Conservation (phyloP, 805 yeast species). For the Osmozyma mogii region DNA sequence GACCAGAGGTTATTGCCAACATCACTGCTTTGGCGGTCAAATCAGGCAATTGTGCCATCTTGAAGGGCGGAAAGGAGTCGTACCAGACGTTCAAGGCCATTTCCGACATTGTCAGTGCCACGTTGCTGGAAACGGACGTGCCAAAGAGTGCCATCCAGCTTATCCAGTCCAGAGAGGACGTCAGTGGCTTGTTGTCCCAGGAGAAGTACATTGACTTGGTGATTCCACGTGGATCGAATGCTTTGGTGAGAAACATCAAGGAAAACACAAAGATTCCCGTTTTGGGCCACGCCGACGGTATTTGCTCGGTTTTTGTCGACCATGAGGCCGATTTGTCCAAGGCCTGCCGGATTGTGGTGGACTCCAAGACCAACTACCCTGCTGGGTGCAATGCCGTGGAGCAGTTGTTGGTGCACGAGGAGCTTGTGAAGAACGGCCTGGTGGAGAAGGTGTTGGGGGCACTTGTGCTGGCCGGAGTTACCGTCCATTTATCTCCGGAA, state of each 20-base stretch:
- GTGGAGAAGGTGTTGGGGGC: constrained; percentile 23
- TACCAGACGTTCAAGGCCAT: constrained; percentile 75
- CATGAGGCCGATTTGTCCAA: constrained; percentile 66
- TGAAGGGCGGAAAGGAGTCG: constrained; percentile 97
- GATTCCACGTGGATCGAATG: constrained; percentile 97
- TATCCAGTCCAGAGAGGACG: constrained; percentile 84
- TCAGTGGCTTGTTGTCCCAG: constrained; percentile 72
- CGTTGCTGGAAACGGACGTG: constrained; percentile 56
- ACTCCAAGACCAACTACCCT: constrained; percentile 92
- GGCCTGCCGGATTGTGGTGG: constrained; percentile 70
- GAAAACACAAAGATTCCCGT: constrained; percentile 90
- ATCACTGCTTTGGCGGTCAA: constrained; percentile 93
- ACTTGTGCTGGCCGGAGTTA: constrained; percentile 60
- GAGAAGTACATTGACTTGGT: constrained; percentile 90
- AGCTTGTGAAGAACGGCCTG: constrained; percentile 18
- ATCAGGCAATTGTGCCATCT: constrained; percentile 93
- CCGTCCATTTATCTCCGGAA: constrained; percentile 58
- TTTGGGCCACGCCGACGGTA: constrained; percentile 97
- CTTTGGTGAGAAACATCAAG: constrained; percentile 80
- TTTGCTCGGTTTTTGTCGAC: constrained; percentile 83
- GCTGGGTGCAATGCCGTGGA: constrained; percentile 99
- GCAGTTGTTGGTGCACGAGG: constrained; percentile 60
- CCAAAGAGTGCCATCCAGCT: constrained; percentile 81
- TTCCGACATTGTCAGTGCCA: constrained; percentile 59
- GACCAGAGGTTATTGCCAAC: constrained; percentile 98